phyloP scores from a whole-genome alignment of 179 eudicot species.

The Nepenthes alata region DNA sequence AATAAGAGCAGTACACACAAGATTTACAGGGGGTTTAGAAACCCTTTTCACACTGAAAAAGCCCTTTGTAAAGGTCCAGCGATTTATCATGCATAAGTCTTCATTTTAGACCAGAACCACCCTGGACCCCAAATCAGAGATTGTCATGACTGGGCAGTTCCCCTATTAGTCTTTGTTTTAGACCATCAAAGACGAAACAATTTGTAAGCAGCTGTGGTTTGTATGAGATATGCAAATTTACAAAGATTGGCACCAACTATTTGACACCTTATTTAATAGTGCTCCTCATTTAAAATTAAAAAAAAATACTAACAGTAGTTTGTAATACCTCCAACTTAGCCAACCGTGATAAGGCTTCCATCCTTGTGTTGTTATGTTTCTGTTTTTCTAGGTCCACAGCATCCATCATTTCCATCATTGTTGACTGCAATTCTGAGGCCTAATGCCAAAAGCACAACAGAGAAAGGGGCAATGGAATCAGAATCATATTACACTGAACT shows the following conservation, averaged over 20 bases:
- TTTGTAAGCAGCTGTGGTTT: too few species aligned
- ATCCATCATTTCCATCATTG: constrained; percentile 87
- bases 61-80: too few species aligned
- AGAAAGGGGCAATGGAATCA: constrained; percentile 3
- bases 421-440: constrained; percentile 83
- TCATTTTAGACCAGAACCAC: too few species aligned
- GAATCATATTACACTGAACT: background rate
- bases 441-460: constrained; percentile 10
- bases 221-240: too few species aligned
- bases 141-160: too few species aligned
- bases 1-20: too few species aligned
- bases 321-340: constrained; percentile 73
- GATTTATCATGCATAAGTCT: too few species aligned
- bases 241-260: background rate
- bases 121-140: too few species aligned
- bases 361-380: constrained; percentile 85
- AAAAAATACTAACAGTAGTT: constrained; percentile 3
- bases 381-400: constrained; percentile 89
- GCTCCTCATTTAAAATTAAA: background rate
- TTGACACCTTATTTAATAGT: background rate
- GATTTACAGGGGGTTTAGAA: too few species aligned
- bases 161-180: too few species aligned
- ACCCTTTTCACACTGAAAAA: too few species aligned
- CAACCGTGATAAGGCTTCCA: constrained; percentile 70
- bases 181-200: too few species aligned